These are phyloP conservation scores for Choiromyces venosus DNA, from an alignment of 495 filamentous ascomycete genomes.

Conservation along the genomic window DNA sequence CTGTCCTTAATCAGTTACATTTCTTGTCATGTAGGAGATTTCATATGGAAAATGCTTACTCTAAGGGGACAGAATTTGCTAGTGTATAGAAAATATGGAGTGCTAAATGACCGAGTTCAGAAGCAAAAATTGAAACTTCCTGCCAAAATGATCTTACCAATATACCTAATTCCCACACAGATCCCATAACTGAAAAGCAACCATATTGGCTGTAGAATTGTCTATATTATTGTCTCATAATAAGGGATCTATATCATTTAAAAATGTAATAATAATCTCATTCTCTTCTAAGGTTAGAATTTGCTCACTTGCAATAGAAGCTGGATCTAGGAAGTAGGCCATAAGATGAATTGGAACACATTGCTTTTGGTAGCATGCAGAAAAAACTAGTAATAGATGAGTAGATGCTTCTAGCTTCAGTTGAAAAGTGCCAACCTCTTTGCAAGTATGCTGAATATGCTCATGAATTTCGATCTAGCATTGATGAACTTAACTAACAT, in stretches of 20 bases:
- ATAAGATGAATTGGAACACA: not conserved
- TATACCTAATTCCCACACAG: not conserved
- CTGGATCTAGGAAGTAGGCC: not conserved
- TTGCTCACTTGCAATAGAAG: not conserved
- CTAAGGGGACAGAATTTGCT: not conserved
- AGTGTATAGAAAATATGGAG: not conserved
- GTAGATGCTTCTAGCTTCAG: not conserved
- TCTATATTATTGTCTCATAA: not conserved
- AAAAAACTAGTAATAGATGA: not conserved
- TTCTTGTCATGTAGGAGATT: not conserved
- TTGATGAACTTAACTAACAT: not conserved
- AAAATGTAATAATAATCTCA: not conserved
- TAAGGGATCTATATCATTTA: not conserved
- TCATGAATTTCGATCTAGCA: not conserved
- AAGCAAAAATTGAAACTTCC: not conserved
- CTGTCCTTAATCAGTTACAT: not conserved
- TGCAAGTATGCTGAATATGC: not conserved
- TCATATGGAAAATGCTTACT: not conserved
- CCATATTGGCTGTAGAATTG: not conserved
- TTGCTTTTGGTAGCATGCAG: not conserved
- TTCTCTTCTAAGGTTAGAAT: not conserved
- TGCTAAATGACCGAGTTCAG: not conserved
- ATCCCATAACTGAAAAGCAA: not conserved
- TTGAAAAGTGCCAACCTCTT: not conserved
- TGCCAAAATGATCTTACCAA: not conserved